These are phyloP conservation scores for Ceratocystis alfenasii DNA, from an alignment of 2,329 filamentous ascomycete species.

Conservation along the genomic window DNA sequence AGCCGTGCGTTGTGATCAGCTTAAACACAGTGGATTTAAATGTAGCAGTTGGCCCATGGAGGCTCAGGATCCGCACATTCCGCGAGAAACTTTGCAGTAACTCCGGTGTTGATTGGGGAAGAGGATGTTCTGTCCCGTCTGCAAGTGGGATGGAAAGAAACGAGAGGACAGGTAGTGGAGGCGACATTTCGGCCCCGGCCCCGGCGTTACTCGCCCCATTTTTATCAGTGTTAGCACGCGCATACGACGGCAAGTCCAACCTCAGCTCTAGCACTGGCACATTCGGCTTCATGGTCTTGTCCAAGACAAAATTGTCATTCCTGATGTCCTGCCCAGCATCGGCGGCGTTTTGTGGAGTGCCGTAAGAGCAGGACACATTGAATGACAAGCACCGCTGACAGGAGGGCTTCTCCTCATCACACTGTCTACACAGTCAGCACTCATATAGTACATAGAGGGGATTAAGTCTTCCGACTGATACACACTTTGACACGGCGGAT, in stretches of 20 bases:
- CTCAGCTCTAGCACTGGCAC: constrained; percentile 9
- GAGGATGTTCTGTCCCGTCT: not conserved
- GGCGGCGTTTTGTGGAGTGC: constrained; percentile 23
- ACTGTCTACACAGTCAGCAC: constrained; percentile 30
- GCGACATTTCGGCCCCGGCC: not conserved
- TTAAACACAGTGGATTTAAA: not conserved
- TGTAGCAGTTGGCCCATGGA: not conserved
- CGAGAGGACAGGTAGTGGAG: not conserved
- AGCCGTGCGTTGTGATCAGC: constrained; percentile 24
- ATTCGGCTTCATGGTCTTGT: constrained; percentile 12
- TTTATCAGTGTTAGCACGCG: not conserved
- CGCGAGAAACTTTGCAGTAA: constrained; percentile 6
- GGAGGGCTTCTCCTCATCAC: constrained; percentile 40
- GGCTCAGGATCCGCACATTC: not conserved
- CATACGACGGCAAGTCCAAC: not conserved
- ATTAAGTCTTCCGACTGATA: constrained; percentile 15
- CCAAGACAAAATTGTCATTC: not conserved
- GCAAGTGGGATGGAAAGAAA: constrained; percentile 8
- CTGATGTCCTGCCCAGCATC: constrained; percentile 24
- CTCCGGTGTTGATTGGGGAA: not conserved
- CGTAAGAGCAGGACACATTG: constrained; percentile 39
- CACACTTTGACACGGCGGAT: constrained; percentile 41
- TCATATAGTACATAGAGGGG: too few species aligned
- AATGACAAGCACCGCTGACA: constrained; percentile 39
- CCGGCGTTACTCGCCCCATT: not conserved